phyloP scores from a whole-genome alignment of 148 eudicot genomes.

The Silene latifolia region DNA sequence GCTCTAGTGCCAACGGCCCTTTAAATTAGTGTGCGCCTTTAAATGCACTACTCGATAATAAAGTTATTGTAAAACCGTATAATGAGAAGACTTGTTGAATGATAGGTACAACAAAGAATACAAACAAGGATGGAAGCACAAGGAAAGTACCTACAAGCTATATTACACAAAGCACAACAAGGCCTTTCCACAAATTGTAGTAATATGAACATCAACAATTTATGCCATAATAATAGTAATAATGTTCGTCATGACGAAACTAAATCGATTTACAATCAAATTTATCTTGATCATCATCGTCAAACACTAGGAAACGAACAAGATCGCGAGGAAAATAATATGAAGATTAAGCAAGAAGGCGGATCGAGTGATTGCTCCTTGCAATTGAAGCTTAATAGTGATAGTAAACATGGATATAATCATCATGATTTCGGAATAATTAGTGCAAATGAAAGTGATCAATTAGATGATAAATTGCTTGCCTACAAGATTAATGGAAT shows the following conservation, averaged over 20 bases:
- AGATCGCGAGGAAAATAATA: background rate
- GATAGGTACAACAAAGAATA: conserved; percentile 25
- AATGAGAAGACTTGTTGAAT: background rate
- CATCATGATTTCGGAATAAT: conserved; percentile 8
- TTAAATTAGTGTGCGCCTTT: too few species aligned
- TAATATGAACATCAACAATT: background rate
- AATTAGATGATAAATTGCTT: conserved; percentile 24
- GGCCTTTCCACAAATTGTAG: conserved; percentile 12
- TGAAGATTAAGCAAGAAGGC: conserved; percentile 25
- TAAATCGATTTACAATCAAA: conserved; percentile 19
- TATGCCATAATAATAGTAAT: background rate
- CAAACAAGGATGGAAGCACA: conserved; percentile 32
- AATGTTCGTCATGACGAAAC: conserved; percentile 6
- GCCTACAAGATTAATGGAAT: conserved; percentile 17
- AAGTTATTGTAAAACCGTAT: background rate
- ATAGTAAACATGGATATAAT: background rate
- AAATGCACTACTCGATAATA: too few species aligned
- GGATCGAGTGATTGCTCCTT: conserved; percentile 23
- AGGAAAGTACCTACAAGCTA: conserved; percentile 26
- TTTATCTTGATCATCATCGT: conserved; percentile 3
- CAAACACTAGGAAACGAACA: background rate
- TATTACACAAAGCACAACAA: conserved; percentile 32
- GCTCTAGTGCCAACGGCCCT: too few species aligned
- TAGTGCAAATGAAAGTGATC: conserved; percentile 12
- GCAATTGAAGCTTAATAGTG: conserved; percentile 26